Percentiles rank a stretch among this genome's conserved stretches.
phyloP scores from a whole-genome alignment of 1,284 basidiomycete species.

The Puccinia triticina region DNA sequence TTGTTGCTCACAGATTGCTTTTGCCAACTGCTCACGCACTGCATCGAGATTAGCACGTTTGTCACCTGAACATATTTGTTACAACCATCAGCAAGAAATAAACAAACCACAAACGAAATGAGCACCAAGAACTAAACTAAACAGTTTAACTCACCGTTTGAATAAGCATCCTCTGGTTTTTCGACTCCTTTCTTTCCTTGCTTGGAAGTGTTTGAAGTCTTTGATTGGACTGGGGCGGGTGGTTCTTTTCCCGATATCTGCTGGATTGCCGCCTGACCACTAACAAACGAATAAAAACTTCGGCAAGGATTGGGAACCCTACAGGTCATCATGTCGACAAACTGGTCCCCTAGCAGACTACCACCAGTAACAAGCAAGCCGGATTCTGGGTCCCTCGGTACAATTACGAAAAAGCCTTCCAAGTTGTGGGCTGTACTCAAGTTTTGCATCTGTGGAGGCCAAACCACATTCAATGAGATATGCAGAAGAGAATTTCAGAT shows the following conservation, averaged over 20 bases:
- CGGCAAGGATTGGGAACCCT: background rate
- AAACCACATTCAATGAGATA: too few species aligned
- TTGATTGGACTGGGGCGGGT: background rate
- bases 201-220: background rate
- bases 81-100: too few species aligned
- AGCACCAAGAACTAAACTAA: too few species aligned
- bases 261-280: background rate
- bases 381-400: background rate
- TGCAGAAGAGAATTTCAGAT: background rate
- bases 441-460: background rate
- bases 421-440: background rate
- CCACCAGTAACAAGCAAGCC: background rate
- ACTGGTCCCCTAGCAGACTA: background rate
- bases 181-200: background rate
- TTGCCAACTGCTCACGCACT: background rate
- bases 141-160: background rate
- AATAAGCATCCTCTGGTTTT: background rate
- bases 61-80: background rate
- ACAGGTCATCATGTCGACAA: background rate
- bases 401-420: background rate
- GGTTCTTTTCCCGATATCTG: background rate
- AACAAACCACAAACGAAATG: too few species aligned
- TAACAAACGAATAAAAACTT: background rate
- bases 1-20: background rate
- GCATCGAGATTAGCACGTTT: background rate